Conservation (phyloP, 2,329 filamentous ascomycete genomes). For the Cordyceps javanica region DNA sequence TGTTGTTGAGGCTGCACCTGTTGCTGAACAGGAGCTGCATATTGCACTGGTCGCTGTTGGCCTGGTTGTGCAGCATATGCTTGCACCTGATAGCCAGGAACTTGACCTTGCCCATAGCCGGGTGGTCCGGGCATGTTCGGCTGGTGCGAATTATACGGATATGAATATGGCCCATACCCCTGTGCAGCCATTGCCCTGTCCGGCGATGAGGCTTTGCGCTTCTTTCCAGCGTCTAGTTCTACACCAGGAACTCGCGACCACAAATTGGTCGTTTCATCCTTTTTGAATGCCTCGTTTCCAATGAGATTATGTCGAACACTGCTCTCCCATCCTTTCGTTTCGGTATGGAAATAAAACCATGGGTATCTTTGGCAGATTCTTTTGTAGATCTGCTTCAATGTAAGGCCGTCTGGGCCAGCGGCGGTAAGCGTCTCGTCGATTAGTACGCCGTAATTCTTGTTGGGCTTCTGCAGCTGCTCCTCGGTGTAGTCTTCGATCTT, state of each 20-base stretch:
- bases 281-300: slow-evolving; percentile 55
- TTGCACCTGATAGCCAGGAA: slow-evolving; percentile 29
- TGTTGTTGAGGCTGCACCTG: slow-evolving; percentile 16
- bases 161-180: slow-evolving; percentile 31
- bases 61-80: slow-evolving; percentile 21
- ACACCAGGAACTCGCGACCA: slow-evolving; percentile 54
- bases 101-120: slow-evolving; percentile 28
- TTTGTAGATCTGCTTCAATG: slow-evolving; percentile 58
- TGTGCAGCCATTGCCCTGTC: slow-evolving; percentile 38
- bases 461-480: slow-evolving; percentile 54
- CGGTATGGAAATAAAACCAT: slow-evolving; percentile 53
- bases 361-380: slow-evolving; percentile 52
- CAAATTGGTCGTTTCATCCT: slow-evolving; percentile 48
- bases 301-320: slow-evolving; percentile 60
- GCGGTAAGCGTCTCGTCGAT: slow-evolving; percentile 55
- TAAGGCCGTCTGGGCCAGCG: slow-evolving; percentile 47
- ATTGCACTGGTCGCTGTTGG: slow-evolving; percentile 13
- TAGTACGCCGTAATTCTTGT: slow-evolving; percentile 55
- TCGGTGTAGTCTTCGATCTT: slow-evolving; percentile 49
- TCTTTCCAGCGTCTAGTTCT: slow-evolving; percentile 55
- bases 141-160: slow-evolving; percentile 25
- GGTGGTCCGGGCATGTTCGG: slow-evolving; percentile 29
- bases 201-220: slow-evolving; percentile 49
- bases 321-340: slow-evolving; percentile 61
- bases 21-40: slow-evolving; percentile 20